Evolutionary conservation across 2,329 filamentous ascomycete genomes (phyloP).

Genomic region (Clarireedia hainanense): DNA sequence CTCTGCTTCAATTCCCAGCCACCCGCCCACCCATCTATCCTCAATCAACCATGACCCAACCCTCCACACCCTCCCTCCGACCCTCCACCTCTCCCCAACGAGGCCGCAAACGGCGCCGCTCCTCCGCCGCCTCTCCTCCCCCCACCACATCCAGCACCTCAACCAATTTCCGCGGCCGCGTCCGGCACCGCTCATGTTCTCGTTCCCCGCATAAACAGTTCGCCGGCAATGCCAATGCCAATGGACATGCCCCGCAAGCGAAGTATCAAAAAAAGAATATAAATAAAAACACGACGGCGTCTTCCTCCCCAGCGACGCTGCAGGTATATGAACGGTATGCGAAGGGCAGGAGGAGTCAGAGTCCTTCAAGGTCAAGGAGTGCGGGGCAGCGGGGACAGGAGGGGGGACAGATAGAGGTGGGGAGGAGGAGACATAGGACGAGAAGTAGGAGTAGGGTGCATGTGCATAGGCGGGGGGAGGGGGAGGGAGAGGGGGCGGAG

Average conservation of each 20-base stretch:
- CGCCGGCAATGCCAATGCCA: not conserved
- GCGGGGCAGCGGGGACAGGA: not conserved
- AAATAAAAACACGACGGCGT: not conserved
- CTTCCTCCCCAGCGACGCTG: not conserved
- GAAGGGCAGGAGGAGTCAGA: slow-evolving; percentile 16
- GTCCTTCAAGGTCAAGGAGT: slow-evolving; percentile 12
- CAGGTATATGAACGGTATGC: not conserved
- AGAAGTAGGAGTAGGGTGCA: slow-evolving; percentile 15
- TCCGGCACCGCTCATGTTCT: slow-evolving; percentile 20
- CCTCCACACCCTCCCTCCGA: not conserved
- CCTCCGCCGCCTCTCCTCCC: slow-evolving; percentile 12
- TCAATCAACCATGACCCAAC: not conserved
- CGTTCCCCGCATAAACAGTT: not conserved
- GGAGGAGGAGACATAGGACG: slow-evolving; percentile 19
- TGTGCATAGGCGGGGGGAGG: slow-evolving; percentile 2
- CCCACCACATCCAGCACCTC: slow-evolving; percentile 13
- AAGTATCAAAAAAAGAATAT: slow-evolving; percentile 3
- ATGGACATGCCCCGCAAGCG: not conserved
- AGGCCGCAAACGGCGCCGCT: slow-evolving; percentile 26
- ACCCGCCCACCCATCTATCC: not conserved
- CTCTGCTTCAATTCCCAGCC: not conserved
- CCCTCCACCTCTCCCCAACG: slow-evolving; percentile 11
- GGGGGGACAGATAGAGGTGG: not conserved
- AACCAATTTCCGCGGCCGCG: slow-evolving; percentile 24
- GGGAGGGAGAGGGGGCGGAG: not conserved